A percentile compares a stretch with the other conserved stretches of the same genome.
These are phyloP conservation scores for Cicer bijugum DNA, from an alignment of 306 rosid species.

Conservation along the genomic window DNA sequence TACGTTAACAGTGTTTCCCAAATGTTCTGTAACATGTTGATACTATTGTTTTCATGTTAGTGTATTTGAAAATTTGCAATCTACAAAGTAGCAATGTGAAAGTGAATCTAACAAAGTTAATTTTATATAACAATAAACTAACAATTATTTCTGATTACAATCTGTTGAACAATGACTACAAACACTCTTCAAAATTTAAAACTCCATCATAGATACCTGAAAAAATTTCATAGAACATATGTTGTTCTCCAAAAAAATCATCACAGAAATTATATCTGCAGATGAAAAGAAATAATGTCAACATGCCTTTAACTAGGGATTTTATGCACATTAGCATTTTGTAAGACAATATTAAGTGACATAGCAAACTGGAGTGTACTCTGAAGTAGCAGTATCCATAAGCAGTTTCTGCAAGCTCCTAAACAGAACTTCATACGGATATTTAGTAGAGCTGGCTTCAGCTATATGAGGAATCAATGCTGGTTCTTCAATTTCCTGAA, in stretches of 20 bases:
- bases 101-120: slow-evolving; percentile 34
- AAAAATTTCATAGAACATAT: slow-evolving; percentile 77
- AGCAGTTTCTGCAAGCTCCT: slow-evolving; percentile 93
- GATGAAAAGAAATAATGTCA: slow-evolving; percentile 43
- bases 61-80: not conserved
- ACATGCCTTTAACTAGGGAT: slow-evolving; percentile 18
- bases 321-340: slow-evolving; percentile 26
- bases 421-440: slow-evolving; percentile 86
- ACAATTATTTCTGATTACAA: not conserved
- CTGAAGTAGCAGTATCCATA: slow-evolving; percentile 91
- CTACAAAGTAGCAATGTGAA: not conserved
- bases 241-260: slow-evolving; percentile 75
- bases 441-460: slow-evolving; percentile 82
- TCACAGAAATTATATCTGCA: slow-evolving; percentile 83
- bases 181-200: slow-evolving; percentile 10
- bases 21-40: slow-evolving; percentile 10
- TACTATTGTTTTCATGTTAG: not conserved
- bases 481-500: slow-evolving; percentile 86
- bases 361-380: slow-evolving; percentile 60
- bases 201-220: slow-evolving; percentile 57
- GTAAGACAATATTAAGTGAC: slow-evolving; percentile 36
- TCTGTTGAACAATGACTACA: slow-evolving; percentile 20
- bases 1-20: slow-evolving; percentile 14
- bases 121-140: slow-evolving; percentile 26
- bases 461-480: slow-evolving; percentile 91